Evolutionary conservation across 192 early-diverging fungal species (phyloP).

Genomic region (Coemansia sp.): DNA sequence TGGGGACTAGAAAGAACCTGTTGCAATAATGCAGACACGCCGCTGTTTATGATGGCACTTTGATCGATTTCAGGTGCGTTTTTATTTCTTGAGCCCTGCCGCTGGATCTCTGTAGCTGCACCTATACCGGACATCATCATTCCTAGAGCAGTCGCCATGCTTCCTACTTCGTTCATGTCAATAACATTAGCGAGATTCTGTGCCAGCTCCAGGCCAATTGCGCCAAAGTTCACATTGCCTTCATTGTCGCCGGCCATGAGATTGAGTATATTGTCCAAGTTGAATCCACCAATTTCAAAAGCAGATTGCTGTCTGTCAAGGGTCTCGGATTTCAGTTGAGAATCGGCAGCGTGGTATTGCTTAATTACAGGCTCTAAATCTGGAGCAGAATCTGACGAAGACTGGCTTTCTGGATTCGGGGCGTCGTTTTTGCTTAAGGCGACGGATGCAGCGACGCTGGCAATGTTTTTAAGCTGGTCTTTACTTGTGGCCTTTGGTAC

Average conservation of each 20-base stretch:
- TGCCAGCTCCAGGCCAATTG: conserved; percentile 41
- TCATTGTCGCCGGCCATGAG: conserved; percentile 45
- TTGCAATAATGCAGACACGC: conserved; percentile 27
- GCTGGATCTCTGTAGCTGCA: conserved; percentile 31
- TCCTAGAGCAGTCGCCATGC: conserved; percentile 34
- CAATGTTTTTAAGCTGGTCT: not conserved
- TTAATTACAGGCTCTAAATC: not conserved
- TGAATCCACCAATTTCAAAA: conserved; percentile 21
- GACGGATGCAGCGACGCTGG: not conserved
- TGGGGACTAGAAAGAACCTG: conserved; percentile 16
- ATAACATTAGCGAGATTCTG: conserved; percentile 45
- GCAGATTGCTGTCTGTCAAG: not conserved
- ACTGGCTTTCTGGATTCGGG: not conserved
- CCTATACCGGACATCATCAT: conserved; percentile 48
- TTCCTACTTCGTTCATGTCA: conserved; percentile 49
- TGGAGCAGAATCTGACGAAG: not conserved
- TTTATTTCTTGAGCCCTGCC: conserved; percentile 4
- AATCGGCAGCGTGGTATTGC: too few species aligned
- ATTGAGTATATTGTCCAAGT: conserved; percentile 36
- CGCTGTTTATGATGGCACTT: conserved; percentile 4
- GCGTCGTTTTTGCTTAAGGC: not conserved
- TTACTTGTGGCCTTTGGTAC: not conserved
- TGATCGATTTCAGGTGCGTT: not conserved
- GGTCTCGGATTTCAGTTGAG: too few species aligned
- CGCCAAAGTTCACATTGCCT: conserved; percentile 49